Base-by-base conservation (phyloP, 2,329 filamentous ascomycete genomes). In the Exophiala aquamarina region DNA sequence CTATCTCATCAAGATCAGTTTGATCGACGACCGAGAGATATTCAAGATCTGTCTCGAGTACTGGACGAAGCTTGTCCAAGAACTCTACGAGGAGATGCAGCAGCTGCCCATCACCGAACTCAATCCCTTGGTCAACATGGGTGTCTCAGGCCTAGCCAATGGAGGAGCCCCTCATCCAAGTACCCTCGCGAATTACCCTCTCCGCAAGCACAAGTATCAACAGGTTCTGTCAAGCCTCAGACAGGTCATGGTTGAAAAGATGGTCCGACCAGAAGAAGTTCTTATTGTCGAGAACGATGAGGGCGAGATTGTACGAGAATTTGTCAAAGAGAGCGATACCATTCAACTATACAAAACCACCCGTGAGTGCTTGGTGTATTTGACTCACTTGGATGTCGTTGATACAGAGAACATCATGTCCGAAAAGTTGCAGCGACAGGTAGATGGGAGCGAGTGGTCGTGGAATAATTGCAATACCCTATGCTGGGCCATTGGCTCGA, bases 391-490 rank as follows among this genome's bases (percentile, higher is more conserved):
- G 62, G 93, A 98, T 63, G 94, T 98, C 32, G 85, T 95, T 52
- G 93, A 98, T 65, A 98, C 92, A 1, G 93, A 98, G 70, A 87
- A 87, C 55, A 98, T 98, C 74, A 98, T 98, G 94, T 96, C 93
- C 3, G 94, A 98, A 66, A 98, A 98, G 73, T 78, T 98, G 43
- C 85, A 90, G 23, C 86, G 90, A 58, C 93, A 98, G 70, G 93
- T 98, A 10, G 93, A 98, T 66, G 90, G 90, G 17, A 79, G 81
- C 2, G 94, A 98, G 70, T 98, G 93, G 93, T 98, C 94, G 5
- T 98, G 93, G 93, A 89, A 91, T 55, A 98, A 98, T 73, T 98
- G 93, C 82, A 98, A 98, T 72, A 96, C 95, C 4, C 82, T 98
- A 39, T 98, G 93, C 77, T 98, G 93, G 93, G 93, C 93, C 21